These are phyloP conservation scores for Fusarium sp. DNA, from an alignment of 2,329 filamentous ascomycete genomes.

Conservation along the genomic window DNA sequence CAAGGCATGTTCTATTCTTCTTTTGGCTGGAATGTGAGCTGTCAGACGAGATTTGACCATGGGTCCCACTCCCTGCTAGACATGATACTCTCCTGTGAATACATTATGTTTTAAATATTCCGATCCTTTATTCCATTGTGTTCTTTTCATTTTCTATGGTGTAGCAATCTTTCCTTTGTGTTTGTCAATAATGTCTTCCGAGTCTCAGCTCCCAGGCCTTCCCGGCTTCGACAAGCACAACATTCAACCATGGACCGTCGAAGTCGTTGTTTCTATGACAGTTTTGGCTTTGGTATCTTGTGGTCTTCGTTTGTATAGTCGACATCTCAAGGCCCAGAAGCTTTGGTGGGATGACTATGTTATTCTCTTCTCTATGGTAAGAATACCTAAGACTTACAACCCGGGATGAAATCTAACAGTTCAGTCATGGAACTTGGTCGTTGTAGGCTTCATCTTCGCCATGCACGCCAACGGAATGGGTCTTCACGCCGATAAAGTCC, in stretches of 20 bases:
- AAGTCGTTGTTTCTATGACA: conserved; percentile 57
- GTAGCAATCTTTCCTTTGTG: background rate
- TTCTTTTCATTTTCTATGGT: background rate
- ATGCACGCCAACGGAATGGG: conserved; percentile 63
- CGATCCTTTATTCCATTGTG: background rate
- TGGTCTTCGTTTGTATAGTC: conserved; percentile 56
- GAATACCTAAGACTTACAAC: background rate
- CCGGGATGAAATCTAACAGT: background rate
- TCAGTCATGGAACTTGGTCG: conserved; percentile 57
- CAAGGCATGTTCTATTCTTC: background rate
- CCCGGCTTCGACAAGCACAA: conserved; percentile 45
- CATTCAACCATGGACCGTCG: conserved; percentile 58
- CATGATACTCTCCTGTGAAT: background rate
- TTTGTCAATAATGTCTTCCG: conserved; percentile 21
- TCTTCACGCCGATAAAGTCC: conserved; percentile 57
- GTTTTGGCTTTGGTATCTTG: conserved; percentile 55
- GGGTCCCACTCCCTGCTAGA: background rate
- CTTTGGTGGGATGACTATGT: conserved; percentile 66
- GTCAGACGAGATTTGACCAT: background rate
- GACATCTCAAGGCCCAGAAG: conserved; percentile 56
- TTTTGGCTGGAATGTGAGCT: background rate
- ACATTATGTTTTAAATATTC: conserved; percentile 12
- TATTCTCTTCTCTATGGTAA: conserved; percentile 62
- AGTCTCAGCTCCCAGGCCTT: conserved; percentile 41
- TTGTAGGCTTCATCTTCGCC: conserved; percentile 62